Base-by-base conservation (phyloP, 495 filamentous ascomycete genomes). In the Tuber melanosporum region DNA sequence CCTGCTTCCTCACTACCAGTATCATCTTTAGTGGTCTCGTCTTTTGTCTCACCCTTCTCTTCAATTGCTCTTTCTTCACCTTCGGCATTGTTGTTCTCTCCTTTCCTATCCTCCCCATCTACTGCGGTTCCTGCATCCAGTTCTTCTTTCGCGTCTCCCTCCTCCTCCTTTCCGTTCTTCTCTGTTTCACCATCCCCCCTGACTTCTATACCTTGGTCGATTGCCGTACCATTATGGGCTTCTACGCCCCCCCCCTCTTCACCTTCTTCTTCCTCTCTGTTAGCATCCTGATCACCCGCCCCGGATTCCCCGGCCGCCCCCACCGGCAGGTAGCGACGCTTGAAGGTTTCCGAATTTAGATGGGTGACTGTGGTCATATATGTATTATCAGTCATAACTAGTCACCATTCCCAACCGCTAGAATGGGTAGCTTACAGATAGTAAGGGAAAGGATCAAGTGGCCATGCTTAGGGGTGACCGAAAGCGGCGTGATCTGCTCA, bases 171-270 rank as follows among this genome's bases (percentile, higher is more conserved):
- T 49, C 20, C 47, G 19, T 19, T 49, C 57, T 39, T n/a, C 76
- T 71, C 46, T 77, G 75, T 36, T 78, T 77, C 41, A 52, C 26
- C 20, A 71, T 47, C 17, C 78, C n/a, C 57, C 71, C 46, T 36
- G 73, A 44, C 44, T 73, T 73, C 0, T 57, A 73, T 26, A 79
- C 78, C 52, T 80, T 80, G 45, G 72, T 74, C 12, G 73, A 73
- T 20, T 75, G 73, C 36, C 70, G 43, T 22, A 72, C 69, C 1
- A 79, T 73, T 4, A 44, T 71, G 72, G 76, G 78, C 39, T 71
- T 75, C 72, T 82, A 75, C 62, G 72, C 17, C 47, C 49, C 73
- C 5, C 73, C 69, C 14, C 47, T 80, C 20, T 57, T 52, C 47
- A 69, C 71, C 41, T 78, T 46, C 43, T 79, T 73, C 46, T 73